Conservation (phyloP, 2,329 filamentous ascomycete genomes). For the Trichoderma koningiopsis region DNA sequence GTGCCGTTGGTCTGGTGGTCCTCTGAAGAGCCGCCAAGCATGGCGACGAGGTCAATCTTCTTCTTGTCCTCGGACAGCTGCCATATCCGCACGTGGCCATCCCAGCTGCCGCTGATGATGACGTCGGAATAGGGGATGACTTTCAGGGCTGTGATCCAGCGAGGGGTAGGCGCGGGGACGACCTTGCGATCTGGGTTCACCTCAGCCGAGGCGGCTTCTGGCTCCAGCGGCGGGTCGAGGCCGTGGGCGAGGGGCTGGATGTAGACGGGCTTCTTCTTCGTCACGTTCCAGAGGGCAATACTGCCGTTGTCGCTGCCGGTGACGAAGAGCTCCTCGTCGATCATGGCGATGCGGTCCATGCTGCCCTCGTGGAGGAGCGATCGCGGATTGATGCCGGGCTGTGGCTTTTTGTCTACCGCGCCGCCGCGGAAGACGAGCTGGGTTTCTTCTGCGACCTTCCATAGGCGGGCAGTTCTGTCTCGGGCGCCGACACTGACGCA, state of each 20-base stretch:
- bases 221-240: conserved; percentile 69
- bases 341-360: conserved; percentile 87
- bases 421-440: conserved; percentile 94
- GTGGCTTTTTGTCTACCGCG: conserved; percentile 59
- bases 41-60: conserved; percentile 71
- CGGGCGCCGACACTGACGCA: conserved; percentile 89
- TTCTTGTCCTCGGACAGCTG: conserved; percentile 80
- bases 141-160: conserved; percentile 87
- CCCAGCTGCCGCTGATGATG: conserved; percentile 91
- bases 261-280: conserved; percentile 93
- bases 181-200: conserved; percentile 60
- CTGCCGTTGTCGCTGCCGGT: conserved; percentile 92
- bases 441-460: conserved; percentile 95
- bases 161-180: conserved; percentile 67
- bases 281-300: conserved; percentile 81
- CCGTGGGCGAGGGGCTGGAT: conserved; percentile 82
- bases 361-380: conserved; percentile 73
- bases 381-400: conserved; percentile 48
- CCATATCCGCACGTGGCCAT: conserved; percentile 82
- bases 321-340: conserved; percentile 86
- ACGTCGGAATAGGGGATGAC: conserved; percentile 89
- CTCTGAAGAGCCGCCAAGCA: conserved; percentile 49
- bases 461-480: conserved; percentile 87
- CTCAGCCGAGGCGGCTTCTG: conserved; percentile 75
- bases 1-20: neutral